Evolutionary conservation across 257 asterid genomes (phyloP).

Genomic region (Capsicum rhomboideum): DNA sequence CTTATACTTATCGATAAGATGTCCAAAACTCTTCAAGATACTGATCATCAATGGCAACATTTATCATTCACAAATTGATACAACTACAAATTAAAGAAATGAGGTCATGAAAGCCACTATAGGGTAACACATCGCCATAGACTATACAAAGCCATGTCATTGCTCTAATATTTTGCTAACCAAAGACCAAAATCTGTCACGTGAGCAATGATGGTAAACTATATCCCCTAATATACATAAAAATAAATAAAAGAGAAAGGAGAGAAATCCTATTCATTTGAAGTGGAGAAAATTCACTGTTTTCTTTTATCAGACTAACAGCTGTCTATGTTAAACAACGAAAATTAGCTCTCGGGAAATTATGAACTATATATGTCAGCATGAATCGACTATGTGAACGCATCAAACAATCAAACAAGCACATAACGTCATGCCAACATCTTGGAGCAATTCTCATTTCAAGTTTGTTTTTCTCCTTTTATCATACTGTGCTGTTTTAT

Average conservation of each 20-base stretch:
- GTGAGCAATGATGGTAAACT: too few relatives aligned
- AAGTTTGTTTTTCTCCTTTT: background rate
- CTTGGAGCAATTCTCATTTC: background rate
- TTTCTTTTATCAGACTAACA: background rate
- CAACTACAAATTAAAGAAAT: background rate
- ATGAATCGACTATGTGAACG: background rate
- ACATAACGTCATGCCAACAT: background rate
- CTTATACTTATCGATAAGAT: background rate
- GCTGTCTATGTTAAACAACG: background rate
- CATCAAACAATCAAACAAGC: background rate
- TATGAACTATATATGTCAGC: background rate
- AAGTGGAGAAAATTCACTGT: background rate
- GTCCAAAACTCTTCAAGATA: background rate
- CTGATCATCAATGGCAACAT: background rate
- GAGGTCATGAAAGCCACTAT: background rate
- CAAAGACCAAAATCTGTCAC: too few relatives aligned
- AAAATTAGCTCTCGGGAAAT: background rate
- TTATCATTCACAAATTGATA: background rate
- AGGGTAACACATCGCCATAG: background rate
- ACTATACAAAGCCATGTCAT: background rate
- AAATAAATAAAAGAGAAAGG: too few relatives aligned
- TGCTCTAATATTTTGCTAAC: too few relatives aligned
- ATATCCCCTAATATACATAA: too few relatives aligned
- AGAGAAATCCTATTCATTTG: too few relatives aligned
- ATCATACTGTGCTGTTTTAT: background rate